Evolutionary conservation across 2,329 filamentous ascomycete genomes (phyloP).

Genomic region (Ampelomyces quisqualis): DNA sequence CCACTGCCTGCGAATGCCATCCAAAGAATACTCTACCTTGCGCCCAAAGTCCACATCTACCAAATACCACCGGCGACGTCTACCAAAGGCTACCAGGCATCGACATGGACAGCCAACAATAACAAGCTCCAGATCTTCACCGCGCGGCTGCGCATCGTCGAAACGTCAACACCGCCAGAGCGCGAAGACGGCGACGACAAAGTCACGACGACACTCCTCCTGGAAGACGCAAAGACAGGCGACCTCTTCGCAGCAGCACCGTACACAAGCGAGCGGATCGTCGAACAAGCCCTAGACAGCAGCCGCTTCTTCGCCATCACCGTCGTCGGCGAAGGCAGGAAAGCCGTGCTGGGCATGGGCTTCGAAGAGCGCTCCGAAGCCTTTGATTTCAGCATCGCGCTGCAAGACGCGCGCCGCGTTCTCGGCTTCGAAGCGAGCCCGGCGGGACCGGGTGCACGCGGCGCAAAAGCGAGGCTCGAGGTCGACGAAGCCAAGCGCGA

Average conservation of each 20-base stretch:
- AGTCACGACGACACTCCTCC: conserved; percentile 71
- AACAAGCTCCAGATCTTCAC: conserved; percentile 78
- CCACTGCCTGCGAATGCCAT: conserved; percentile 73
- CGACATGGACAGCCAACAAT: conserved; percentile 70
- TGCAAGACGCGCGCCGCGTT: conserved; percentile 75
- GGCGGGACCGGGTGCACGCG: conserved; percentile 12
- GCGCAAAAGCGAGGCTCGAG: conserved; percentile 39
- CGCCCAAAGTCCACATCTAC: conserved; percentile 77
- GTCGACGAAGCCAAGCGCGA: conserved; percentile 63
- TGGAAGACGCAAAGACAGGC: conserved; percentile 72
- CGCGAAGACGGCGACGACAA: conserved; percentile 50
- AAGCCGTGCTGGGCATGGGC: conserved; percentile 78
- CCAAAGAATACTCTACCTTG: conserved; percentile 79
- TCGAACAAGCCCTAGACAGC: conserved; percentile 78
- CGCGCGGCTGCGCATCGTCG: conserved; percentile 74
- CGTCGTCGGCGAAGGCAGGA: conserved; percentile 74
- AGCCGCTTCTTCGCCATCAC: conserved; percentile 81
- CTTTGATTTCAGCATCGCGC: conserved; percentile 78
- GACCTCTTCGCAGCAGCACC: conserved; percentile 82
- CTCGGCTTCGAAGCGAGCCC: conserved; percentile 59
- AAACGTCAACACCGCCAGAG: conserved; percentile 61
- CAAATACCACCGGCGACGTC: conserved; percentile 77
- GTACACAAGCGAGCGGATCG: conserved; percentile 64
- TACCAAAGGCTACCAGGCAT: conserved; percentile 76
- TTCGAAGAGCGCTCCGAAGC: conserved; percentile 85